Base-by-base conservation (phyloP, 192 early-diverging fungal genomes). In the Phycomyces nitens region DNA sequence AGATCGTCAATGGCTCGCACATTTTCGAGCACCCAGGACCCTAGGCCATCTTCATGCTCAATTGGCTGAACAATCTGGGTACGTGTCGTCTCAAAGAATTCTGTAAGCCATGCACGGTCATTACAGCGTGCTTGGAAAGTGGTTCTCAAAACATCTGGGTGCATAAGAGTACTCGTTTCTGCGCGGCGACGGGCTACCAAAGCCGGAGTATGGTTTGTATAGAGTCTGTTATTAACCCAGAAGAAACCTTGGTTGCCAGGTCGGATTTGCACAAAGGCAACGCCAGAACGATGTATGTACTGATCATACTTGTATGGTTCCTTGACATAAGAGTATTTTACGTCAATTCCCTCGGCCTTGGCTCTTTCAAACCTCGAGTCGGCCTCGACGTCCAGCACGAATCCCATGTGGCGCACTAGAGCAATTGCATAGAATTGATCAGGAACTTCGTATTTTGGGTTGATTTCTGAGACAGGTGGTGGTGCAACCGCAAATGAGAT, bases 371-470 rank as follows among this genome's bases (percentile, higher is more conserved):
- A 95, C 24, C 69, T 58, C 24, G 65, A 49, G 65, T 97, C 95
- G 0, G 93, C 88, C 69, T 99, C 97, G n/a, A 92, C 83, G 71
- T 99, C 97, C 15, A 97, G 80, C 20, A 99, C 82, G 79, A 96
- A 99, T 18, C 86, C 88, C 67, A 90, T 84, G 9, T 77, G 74
- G 50, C 86, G 81, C n/a, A 95, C 77, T 20, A 96, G 73, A 68
- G 91, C 94, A 23, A 84, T 87, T 62, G 93, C 88, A 69, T 89
- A 97, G 62, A 86, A 87, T 21, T 83, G 59, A 29, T 75, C 60
- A 22, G 79, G 80, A 5, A 84, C 69, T n/a, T 84, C 71, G 6
- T 70, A 70, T 29, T 60, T 53, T 14, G 77, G 72, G 38, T 64
- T 61, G 3, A 69, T 57, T 51, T 82, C 79, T 2, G 47, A 40